Conservation (phyloP, 2,329 filamentous ascomycete species). For the Mariannaea elegans region DNA sequence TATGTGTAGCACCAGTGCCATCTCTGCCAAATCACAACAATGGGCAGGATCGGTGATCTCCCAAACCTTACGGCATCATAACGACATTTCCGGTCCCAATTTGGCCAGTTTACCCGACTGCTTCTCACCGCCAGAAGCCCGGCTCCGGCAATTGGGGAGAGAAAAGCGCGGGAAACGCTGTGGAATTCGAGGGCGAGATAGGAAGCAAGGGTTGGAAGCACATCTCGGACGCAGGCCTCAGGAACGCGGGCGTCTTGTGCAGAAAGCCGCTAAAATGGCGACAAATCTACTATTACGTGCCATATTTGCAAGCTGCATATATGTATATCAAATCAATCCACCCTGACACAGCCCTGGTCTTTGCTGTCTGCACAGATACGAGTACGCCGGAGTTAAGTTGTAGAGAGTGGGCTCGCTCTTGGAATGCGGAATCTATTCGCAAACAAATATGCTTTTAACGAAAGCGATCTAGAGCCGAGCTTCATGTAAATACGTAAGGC, state of each 20-base stretch:
- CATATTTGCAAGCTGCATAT: constrained; percentile 7
- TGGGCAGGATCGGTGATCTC: neutral
- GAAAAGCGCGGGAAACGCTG: neutral
- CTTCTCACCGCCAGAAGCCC: constrained; percentile 21
- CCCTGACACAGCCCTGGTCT: neutral
- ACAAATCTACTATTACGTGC: constrained; percentile 12
- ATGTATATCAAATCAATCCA: neutral
- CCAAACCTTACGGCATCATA: neutral
- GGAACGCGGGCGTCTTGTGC: constrained; percentile 14
- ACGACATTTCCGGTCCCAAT: constrained; percentile 1
- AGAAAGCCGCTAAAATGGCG: constrained; percentile 25
- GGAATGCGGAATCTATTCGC: neutral
- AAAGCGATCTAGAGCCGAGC: neutral
- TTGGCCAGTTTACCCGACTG: constrained; percentile 5
- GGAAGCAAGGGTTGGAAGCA: constrained; percentile 7
- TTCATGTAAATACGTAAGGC: constrained; percentile 33
- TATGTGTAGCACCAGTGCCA: neutral
- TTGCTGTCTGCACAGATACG: constrained; percentile 7
- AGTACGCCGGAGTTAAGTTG: neutral
- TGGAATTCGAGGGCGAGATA: neutral
- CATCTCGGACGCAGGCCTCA: constrained; percentile 15
- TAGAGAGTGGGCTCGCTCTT: neutral
- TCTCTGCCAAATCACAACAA: neutral
- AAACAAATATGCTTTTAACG: neutral
- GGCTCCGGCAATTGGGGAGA: constrained; percentile 16